A percentile compares a stretch with the other conserved stretches of the same genome.
Conservation (phyloP, 2,329 filamentous ascomycete species). For the Verticillium longisporum region DNA sequence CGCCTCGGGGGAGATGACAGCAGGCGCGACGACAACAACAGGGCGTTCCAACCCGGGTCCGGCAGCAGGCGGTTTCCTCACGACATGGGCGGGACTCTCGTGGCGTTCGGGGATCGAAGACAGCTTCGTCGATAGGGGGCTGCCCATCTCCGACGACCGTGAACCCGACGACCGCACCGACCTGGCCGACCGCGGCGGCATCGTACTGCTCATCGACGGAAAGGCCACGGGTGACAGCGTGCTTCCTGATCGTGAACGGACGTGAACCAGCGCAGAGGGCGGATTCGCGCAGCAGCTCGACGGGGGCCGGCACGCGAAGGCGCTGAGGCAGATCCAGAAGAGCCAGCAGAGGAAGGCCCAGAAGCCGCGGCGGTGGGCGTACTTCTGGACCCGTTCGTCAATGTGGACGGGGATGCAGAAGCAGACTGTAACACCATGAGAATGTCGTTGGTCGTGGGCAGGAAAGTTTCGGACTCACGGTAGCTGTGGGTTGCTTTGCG, state of each 20-base stretch:
- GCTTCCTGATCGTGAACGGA: not conserved
- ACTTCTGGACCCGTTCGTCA: not conserved
- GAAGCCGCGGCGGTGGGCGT: not conserved
- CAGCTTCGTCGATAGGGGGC: not conserved
- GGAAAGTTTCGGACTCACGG: not conserved
- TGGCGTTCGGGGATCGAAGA: not conserved
- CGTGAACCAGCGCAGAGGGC: not conserved
- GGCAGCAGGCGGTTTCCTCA: not conserved
- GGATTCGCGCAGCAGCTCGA: not conserved
- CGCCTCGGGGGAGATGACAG: not conserved
- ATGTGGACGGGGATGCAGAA: not conserved
- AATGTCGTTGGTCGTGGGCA: not conserved
- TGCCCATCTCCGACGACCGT: not conserved
- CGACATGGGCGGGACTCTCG: not conserved
- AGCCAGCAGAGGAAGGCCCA: not conserved
- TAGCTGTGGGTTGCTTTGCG: not conserved
- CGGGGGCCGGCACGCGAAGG: not conserved
- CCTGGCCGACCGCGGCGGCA: not conserved
- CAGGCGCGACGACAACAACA: not conserved
- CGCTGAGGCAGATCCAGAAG: not conserved
- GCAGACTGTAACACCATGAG: not conserved
- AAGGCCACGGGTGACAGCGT: not conserved
- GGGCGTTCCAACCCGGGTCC: not conserved
- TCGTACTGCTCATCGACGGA: not conserved
- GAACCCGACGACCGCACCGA: not conserved